Evolutionary conservation across 805 yeast genomes (phyloP).

Genomic region (Schwanniomyces polymorphus): DNA sequence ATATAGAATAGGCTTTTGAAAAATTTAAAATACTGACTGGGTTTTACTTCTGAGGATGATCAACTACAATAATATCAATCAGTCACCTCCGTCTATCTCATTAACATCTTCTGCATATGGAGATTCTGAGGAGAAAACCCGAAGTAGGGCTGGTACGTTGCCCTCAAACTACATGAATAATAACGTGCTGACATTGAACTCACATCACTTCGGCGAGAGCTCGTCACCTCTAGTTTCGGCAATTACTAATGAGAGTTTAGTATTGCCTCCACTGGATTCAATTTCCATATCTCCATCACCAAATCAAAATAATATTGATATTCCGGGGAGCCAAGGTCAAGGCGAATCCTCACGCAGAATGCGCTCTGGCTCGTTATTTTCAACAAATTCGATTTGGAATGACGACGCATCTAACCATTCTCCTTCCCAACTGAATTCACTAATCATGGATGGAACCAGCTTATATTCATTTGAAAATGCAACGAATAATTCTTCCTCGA

Average conservation of each 20-base stretch:
- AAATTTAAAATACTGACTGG: background rate
- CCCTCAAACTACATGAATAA: conserved; percentile 55
- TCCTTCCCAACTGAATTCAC: conserved; percentile 10
- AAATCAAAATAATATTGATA: conserved; percentile 16
- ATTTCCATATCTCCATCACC: conserved; percentile 18
- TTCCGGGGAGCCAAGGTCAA: conserved; percentile 13
- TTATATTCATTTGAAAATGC: conserved; percentile 13
- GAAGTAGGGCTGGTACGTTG: conserved; percentile 78
- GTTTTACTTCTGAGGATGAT: conserved; percentile 4
- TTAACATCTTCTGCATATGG: conserved; percentile 26
- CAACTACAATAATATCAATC: conserved; percentile 11
- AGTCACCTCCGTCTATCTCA: conserved; percentile 33
- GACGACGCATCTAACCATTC: conserved; percentile 35
- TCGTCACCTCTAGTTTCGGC: conserved; percentile 17
- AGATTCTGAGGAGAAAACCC: conserved; percentile 32
- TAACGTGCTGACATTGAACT: background rate
- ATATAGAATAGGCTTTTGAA: background rate
- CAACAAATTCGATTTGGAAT: conserved; percentile 58
- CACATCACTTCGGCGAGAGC: conserved; percentile 10
- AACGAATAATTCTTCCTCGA: conserved; percentile 8
- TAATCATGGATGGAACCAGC: conserved; percentile 14
- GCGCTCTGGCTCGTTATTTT: conserved; percentile 57
- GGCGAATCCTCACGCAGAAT: conserved; percentile 32
- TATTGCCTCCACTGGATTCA: conserved; percentile 14
- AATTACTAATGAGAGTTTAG: conserved; percentile 8